These are phyloP conservation scores for Mitragyna speciosa DNA, from an alignment of 257 asterid genomes.

Conservation along the genomic window DNA sequence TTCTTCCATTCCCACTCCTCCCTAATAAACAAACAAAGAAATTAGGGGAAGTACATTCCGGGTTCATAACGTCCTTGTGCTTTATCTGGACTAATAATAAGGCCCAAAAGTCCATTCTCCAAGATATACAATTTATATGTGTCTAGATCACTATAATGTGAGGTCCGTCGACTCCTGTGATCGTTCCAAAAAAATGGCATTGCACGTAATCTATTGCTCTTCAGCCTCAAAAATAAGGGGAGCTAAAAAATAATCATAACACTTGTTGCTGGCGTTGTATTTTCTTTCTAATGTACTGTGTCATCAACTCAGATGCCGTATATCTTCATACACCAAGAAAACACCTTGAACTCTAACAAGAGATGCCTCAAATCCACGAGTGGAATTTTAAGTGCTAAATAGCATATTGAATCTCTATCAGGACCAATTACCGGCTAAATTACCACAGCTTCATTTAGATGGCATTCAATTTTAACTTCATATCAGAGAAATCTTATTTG, in stretches of 20 bases:
- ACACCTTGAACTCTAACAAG: background rate
- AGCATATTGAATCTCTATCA: background rate
- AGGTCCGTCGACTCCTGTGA: too few relatives aligned
- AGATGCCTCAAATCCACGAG: background rate
- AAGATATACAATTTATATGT: background rate
- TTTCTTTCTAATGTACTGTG: background rate
- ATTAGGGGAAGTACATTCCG: background rate
- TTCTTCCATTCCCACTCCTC: background rate
- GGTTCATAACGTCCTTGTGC: background rate
- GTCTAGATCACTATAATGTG: background rate
- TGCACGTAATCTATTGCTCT: background rate
- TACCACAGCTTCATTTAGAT: constrained; percentile 1
- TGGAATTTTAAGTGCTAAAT: background rate
- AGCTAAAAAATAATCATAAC: background rate
- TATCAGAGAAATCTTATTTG: constrained; percentile 15
- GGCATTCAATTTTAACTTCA: background rate
- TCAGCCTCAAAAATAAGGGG: background rate
- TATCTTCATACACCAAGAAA: background rate
- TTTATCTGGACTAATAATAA: background rate
- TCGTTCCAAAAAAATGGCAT: background rate
- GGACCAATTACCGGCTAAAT: background rate
- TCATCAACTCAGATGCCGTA: background rate
- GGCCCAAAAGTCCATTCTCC: background rate
- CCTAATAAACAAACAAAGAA: background rate
- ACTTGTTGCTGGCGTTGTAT: background rate